Conservation (phyloP, 768 basidiomycete genomes). For the Dendrothele bispora region DNA sequence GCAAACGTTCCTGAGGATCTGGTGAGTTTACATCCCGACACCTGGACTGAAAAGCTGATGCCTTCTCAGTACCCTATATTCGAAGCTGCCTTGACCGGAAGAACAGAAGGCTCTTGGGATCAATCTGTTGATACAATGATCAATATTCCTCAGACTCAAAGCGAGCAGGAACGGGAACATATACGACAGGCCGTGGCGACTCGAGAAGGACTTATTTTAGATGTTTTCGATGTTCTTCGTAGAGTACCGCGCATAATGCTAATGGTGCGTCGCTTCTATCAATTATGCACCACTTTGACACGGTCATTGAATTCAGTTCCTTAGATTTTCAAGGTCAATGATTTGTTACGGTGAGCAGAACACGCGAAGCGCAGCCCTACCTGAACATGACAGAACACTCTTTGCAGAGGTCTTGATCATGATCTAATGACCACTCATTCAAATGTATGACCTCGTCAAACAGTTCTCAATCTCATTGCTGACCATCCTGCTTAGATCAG, state of each 20-base stretch:
- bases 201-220: slow-evolving; percentile 78
- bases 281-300: too few species aligned
- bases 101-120: slow-evolving; percentile 66
- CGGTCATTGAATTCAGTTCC: too few species aligned
- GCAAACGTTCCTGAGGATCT: slow-evolving; percentile 89
- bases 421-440: slow-evolving; percentile 88
- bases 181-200: slow-evolving; percentile 82
- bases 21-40: slow-evolving; percentile 40
- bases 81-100: slow-evolving; percentile 92
- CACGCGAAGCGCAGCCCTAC: background rate
- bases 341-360: slow-evolving; percentile 64
- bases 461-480: slow-evolving; percentile 12
- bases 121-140: slow-evolving; percentile 63
- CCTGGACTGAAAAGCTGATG: background rate
- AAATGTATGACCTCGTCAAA: too few species aligned
- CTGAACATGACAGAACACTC: slow-evolving; percentile 4
- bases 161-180: slow-evolving; percentile 74
- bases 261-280: too few species aligned
- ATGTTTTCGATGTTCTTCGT: slow-evolving; percentile 86
- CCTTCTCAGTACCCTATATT: slow-evolving; percentile 81
- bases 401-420: slow-evolving; percentile 70
- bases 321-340: slow-evolving; percentile 89
- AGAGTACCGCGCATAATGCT: slow-evolving; percentile 81
- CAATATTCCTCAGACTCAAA: slow-evolving; percentile 70
- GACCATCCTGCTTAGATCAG: slow-evolving; percentile 51